These are phyloP conservation scores for Leptographium procerum DNA, from an alignment of 2,329 filamentous ascomycete species.

Conservation along the genomic window DNA sequence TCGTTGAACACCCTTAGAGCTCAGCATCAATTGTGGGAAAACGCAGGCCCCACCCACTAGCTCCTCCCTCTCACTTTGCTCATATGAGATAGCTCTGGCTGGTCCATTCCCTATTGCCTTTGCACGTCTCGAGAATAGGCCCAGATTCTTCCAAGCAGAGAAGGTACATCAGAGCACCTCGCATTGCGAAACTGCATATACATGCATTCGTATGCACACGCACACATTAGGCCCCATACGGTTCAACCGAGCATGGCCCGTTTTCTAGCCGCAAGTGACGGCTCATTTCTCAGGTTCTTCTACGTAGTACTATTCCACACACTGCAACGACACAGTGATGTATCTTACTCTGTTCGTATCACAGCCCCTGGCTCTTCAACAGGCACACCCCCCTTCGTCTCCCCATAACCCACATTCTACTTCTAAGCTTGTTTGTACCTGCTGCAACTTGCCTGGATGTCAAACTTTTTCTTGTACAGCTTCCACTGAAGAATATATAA, in stretches of 20 bases:
- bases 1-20: not conserved
- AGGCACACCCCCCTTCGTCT: not conserved
- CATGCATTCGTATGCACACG: not conserved
- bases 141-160: not conserved
- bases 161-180: not conserved
- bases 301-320: slow-evolving; percentile 2
- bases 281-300: slow-evolving; percentile 3
- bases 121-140: not conserved
- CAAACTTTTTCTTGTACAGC: not conserved
- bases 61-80: not conserved
- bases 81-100: not conserved
- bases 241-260: slow-evolving; percentile 4
- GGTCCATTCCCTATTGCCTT: not conserved
- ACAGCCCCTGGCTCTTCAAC: not conserved
- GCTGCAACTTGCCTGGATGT: not conserved
- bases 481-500: not conserved
- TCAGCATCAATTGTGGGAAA: not conserved
- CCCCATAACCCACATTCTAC: not conserved
- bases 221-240: not conserved
- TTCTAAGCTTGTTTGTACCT: slow-evolving; percentile 3
- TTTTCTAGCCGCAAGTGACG: slow-evolving; percentile 7
- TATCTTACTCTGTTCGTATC: slow-evolving; percentile 2
- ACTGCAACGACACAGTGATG: slow-evolving; percentile 1
- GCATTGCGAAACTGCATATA: not conserved
- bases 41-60: not conserved